These are phyloP conservation scores for Calocybe gangraenosa DNA, from an alignment of 768 basidiomycete genomes.

Conservation along the genomic window DNA sequence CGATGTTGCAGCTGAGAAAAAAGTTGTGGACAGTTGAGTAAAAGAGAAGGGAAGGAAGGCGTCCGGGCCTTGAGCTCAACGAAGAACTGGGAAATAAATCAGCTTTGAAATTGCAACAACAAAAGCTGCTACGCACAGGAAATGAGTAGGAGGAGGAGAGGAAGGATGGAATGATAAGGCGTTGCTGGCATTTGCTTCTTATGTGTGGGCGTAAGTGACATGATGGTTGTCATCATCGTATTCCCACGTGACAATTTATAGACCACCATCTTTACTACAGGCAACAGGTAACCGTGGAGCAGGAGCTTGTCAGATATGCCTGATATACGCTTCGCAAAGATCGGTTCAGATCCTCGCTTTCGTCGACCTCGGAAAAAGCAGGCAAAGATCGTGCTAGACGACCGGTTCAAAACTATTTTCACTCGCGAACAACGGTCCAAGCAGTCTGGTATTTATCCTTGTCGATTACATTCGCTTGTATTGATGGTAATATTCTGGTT, in stretches of 20 bases:
- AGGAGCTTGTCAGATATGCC: conserved; percentile 60
- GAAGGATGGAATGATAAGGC: conserved; percentile 3
- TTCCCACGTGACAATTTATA: conserved; percentile 14
- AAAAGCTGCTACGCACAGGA: conserved; percentile 7
- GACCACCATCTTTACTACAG: too few species aligned
- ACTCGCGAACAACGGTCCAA: conserved; percentile 37
- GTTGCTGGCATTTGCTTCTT: conserved; percentile 3
- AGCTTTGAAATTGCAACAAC: neutral
- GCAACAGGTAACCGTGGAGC: too few species aligned
- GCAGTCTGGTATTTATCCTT: conserved; percentile 9
- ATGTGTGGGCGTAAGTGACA: neutral
- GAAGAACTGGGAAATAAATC: conserved; percentile 11
- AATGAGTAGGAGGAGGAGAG: conserved; percentile 14
- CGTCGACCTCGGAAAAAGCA: conserved; percentile 75
- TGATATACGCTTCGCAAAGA: conserved; percentile 83
- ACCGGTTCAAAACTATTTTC: conserved; percentile 85
- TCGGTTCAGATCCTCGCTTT: conserved; percentile 92
- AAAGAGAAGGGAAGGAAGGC: conserved; percentile 17
- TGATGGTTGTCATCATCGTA: conserved; percentile 14
- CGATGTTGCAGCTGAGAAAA: conserved; percentile 18
- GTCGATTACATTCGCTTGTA: neutral
- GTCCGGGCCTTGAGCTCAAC: conserved; percentile 16
- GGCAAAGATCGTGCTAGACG: conserved; percentile 84
- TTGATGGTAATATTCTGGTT: conserved; percentile 16
- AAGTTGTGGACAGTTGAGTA: conserved; percentile 7